These are phyloP conservation scores for Penicillium sp. DNA, from an alignment of 2,329 filamentous ascomycete species.

Conservation along the genomic window DNA sequence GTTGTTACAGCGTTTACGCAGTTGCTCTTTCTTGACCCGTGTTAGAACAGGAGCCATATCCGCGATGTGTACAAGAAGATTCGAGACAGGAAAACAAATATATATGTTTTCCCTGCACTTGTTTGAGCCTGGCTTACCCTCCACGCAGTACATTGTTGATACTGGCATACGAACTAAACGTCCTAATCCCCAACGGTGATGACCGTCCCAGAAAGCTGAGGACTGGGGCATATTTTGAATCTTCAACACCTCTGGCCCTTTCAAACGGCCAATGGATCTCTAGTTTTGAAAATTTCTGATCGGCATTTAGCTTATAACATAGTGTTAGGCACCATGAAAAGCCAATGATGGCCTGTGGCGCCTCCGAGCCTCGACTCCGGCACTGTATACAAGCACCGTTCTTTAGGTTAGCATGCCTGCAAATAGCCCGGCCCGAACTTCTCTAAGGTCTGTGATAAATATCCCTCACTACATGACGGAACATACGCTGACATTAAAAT, in stretches of 20 bases:
- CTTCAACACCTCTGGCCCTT: neutral
- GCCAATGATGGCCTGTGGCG: neutral
- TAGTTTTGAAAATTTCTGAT: neutral
- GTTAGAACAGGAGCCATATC: slow-evolving; percentile 4
- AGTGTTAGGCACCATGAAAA: neutral
- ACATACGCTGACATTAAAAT: neutral
- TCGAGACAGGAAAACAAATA: neutral
- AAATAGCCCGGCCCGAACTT: neutral
- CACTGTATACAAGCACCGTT: neutral
- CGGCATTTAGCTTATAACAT: neutral
- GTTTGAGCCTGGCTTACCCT: neutral
- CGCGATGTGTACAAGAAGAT: neutral
- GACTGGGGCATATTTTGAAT: neutral
- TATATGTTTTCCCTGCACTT: neutral
- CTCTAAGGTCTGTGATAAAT: neutral
- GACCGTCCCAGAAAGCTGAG: neutral
- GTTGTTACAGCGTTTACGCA: slow-evolving; percentile 13
- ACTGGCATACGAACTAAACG: neutral
- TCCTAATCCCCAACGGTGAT: neutral
- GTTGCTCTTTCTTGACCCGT: slow-evolving; percentile 12
- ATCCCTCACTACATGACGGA: neutral
- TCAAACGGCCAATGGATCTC: neutral
- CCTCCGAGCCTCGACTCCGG: neutral
- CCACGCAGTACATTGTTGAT: neutral
- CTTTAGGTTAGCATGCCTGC: neutral